Percentiles rank a stretch among this genome's conserved stretches.
phyloP scores from a whole-genome alignment of 495 filamentous ascomycete genomes.

The Friedmanniomyces simplex region DNA sequence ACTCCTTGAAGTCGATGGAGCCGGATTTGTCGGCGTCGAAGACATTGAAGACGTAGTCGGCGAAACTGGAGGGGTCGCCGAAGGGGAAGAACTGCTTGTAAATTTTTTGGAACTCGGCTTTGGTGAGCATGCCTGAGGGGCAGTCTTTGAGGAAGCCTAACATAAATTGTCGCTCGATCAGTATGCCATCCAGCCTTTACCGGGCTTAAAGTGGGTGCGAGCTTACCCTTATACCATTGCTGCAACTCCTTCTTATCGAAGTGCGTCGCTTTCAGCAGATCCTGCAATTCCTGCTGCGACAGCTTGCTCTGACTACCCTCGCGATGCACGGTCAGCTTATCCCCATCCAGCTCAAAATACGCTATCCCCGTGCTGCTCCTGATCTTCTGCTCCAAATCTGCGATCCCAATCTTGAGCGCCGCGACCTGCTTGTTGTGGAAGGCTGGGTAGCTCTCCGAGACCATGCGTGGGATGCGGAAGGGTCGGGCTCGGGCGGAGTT shows the following conservation, averaged over 20 bases:
- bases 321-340: conserved; percentile 16
- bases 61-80: conserved; percentile 90
- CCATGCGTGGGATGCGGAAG: conserved; percentile 11
- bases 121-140: conserved; percentile 89
- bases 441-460: conserved; percentile 14
- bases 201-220: background rate
- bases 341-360: conserved; percentile 5
- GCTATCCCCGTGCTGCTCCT: conserved; percentile 6
- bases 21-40: conserved; percentile 96
- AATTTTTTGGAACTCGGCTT: conserved; percentile 98
- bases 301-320: conserved; percentile 54
- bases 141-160: conserved; percentile 96
- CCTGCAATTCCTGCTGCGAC: conserved; percentile 83
- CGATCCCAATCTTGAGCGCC: conserved; percentile 9
- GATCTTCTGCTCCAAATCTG: conserved; percentile 8
- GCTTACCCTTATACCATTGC: conserved; percentile 97
- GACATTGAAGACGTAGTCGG: conserved; percentile 98
- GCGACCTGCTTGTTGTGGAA: conserved; percentile 13
- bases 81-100: conserved; percentile 99
- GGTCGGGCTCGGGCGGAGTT: conserved; percentile 18
- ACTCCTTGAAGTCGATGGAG: conserved; percentile 98
- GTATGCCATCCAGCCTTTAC: background rate
- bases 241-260: conserved; percentile 99
- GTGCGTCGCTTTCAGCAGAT: conserved; percentile 91
- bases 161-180: background rate